Percentiles rank a stretch among this genome's conserved stretches.
Conservation (phyloP, 176 grass and related monocot genomes). For the Poa annua region DNA sequence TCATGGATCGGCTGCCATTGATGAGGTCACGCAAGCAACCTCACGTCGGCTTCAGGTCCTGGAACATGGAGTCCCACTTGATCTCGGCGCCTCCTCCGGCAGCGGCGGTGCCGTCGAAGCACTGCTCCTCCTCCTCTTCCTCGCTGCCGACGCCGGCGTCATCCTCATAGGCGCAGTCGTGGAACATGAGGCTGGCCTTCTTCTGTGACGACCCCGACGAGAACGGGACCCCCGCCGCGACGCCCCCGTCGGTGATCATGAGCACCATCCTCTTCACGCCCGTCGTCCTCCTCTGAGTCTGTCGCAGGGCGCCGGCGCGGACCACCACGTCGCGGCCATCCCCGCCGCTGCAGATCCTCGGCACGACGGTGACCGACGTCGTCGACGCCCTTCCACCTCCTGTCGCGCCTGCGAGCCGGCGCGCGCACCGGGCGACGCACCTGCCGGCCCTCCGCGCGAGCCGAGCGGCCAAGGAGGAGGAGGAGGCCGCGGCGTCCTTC, state of each 20-base stretch:
- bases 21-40: background rate
- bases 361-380: constrained; percentile 44
- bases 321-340: constrained; percentile 23
- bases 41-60: constrained; percentile 67
- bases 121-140: background rate
- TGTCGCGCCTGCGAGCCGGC: constrained; percentile 31
- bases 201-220: constrained; percentile 39
- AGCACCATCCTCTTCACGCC: constrained; percentile 61
- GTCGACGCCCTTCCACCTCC: background rate
- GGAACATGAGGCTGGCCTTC: constrained; percentile 57
- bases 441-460: constrained; percentile 42
- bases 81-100: constrained; percentile 30
- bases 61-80: constrained; percentile 73
- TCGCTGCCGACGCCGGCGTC: background rate
- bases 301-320: constrained; percentile 47
- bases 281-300: background rate
- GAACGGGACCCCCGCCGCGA: background rate
- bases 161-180: constrained; percentile 36
- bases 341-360: constrained; percentile 50
- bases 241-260: constrained; percentile 60
- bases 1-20: background rate
- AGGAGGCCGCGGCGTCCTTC: constrained; percentile 9
- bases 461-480: background rate
- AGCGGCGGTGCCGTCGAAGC: background rate
- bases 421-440: constrained; percentile 54